Evolutionary conservation across 164 flowering plant genomes (phyloP).

Genomic region (Warburgia ugandensis): DNA sequence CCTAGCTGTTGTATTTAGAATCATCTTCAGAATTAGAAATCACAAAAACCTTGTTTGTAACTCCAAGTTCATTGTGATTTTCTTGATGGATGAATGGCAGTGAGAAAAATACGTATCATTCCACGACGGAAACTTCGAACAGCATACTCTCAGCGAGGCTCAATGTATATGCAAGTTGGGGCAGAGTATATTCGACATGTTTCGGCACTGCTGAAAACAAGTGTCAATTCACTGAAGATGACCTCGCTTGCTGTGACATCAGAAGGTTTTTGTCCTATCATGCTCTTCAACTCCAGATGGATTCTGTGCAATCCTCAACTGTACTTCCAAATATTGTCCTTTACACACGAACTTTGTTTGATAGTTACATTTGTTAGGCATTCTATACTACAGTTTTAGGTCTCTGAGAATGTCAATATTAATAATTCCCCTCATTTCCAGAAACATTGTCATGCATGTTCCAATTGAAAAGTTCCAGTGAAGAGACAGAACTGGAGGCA

Average conservation of each 20-base stretch:
- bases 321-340: too few species aligned
- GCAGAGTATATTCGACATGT: constrained; percentile 64
- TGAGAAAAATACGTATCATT: constrained; percentile 60
- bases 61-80: neutral
- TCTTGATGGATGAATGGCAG: constrained; percentile 30
- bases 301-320: too few species aligned
- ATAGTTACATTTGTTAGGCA: too few species aligned
- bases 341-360: too few species aligned
- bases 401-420: neutral
- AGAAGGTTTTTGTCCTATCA: constrained; percentile 29
- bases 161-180: constrained; percentile 61
- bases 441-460: constrained; percentile 59
- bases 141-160: constrained; percentile 58
- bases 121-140: constrained; percentile 64
- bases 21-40: too few species aligned
- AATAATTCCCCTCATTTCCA: constrained; percentile 18
- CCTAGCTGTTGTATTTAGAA: too few species aligned
- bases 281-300: too few species aligned
- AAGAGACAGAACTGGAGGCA: constrained; percentile 39
- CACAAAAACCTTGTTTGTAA: neutral
- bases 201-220: constrained; percentile 61
- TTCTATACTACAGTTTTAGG: neutral
- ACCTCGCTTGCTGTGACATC: constrained; percentile 33
- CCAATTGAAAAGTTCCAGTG: constrained; percentile 60
- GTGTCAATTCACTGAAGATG: constrained; percentile 48